Conservation (phyloP, 2,329 filamentous ascomycete genomes). For the Coniella vitis region DNA sequence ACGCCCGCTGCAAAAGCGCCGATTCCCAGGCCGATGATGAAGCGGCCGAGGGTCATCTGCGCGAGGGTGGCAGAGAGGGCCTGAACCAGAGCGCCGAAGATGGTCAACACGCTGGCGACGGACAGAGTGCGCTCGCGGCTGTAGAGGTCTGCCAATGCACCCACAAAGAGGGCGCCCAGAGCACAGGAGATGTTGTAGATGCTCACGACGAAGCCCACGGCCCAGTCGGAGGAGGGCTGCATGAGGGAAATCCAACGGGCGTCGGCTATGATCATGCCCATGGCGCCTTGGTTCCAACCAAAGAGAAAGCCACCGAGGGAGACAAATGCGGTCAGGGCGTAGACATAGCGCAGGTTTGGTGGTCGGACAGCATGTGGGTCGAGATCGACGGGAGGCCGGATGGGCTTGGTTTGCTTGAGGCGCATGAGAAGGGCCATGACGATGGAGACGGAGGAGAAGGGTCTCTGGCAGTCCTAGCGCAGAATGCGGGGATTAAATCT, state of each 20-base stretch:
- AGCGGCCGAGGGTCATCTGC: slow-evolving; percentile 23
- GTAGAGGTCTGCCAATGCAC: slow-evolving; percentile 22
- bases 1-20: slow-evolving; percentile 26
- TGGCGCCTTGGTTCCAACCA: slow-evolving; percentile 26
- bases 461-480: too few relatives aligned
- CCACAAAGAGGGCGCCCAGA: slow-evolving; percentile 23
- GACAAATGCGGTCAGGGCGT: slow-evolving; percentile 22
- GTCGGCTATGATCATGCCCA: slow-evolving; percentile 27
- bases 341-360: slow-evolving; percentile 24
- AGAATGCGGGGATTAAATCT: too few relatives aligned
- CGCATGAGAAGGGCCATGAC: slow-evolving; percentile 5
- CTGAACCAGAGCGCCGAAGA: slow-evolving; percentile 8
- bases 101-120: slow-evolving; percentile 19
- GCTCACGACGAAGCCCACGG: slow-evolving; percentile 25
- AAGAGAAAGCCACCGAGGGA: slow-evolving; percentile 24
- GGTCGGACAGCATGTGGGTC: slow-evolving; percentile 16
- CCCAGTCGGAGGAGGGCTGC: slow-evolving; percentile 24
- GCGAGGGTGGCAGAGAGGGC: neutral
- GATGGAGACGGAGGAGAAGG: neutral
- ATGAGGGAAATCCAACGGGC: slow-evolving; percentile 24
- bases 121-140: slow-evolving; percentile 25
- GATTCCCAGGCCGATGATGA: slow-evolving; percentile 24
- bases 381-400: slow-evolving; percentile 17
- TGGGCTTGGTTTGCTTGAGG: slow-evolving; percentile 23
- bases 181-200: slow-evolving; percentile 27